phyloP scores from a whole-genome alignment of 306 rosid genomes.

The Carpinus viminea region DNA sequence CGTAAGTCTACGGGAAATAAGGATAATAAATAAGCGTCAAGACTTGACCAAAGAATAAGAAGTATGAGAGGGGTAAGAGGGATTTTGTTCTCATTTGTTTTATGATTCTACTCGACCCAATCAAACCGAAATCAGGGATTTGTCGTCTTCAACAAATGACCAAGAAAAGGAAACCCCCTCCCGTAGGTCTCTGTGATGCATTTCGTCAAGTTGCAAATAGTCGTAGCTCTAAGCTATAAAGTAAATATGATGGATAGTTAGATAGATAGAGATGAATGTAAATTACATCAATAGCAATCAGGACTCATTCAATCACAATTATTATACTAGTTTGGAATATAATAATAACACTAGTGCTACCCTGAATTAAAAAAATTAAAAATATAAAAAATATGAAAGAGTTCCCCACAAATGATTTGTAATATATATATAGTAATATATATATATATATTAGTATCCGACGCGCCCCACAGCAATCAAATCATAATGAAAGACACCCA shows the following conservation, averaged over 20 bases:
- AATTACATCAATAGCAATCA: too few species aligned
- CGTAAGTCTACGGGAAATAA: too few species aligned
- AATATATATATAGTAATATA: neutral
- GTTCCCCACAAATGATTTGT: neutral
- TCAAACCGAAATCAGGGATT: neutral
- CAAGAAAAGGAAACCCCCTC: neutral
- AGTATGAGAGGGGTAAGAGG: too few species aligned
- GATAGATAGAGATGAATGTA: neutral
- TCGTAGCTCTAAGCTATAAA: too few species aligned
- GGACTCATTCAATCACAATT: neutral
- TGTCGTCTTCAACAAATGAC: neutral
- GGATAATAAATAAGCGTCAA: too few species aligned
- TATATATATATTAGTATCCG: neutral
- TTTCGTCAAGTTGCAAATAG: neutral
- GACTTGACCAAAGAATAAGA: too few species aligned
- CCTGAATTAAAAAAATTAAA: neutral
- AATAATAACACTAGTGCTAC: neutral
- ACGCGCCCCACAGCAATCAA: constrained; percentile 37
- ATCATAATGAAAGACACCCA: constrained; percentile 65
- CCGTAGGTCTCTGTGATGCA: neutral
- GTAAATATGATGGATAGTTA: too few species aligned
- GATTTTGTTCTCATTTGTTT: too few species aligned
- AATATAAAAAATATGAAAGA: neutral
- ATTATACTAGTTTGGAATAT: neutral
- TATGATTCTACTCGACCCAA: neutral